Base-by-base conservation (phyloP, 352 stramenopile genomes). In the Hyaloperonospora arabidopsidis region DNA sequence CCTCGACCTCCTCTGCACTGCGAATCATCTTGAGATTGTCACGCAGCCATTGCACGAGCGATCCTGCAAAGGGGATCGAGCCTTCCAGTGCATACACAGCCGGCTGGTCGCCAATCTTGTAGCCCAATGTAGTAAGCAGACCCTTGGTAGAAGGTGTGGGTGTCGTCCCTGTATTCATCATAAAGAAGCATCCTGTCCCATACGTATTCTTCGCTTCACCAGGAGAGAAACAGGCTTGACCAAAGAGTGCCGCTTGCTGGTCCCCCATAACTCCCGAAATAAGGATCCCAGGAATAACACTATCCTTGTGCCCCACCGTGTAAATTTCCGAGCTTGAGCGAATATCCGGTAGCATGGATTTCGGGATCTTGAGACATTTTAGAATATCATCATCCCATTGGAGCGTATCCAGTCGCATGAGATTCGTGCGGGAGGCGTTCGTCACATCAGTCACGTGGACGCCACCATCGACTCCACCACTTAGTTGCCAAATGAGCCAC, bases 171-270 rank as follows among this genome's bases (percentile, higher is more conserved):
- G 96, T 99, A 79, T 99, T 99, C 91, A 98, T 98, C 79, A 99
- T 95, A 54, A 99, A 89, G 71, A 99, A 99, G 58, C 96, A 96
- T 36, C 96, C 97, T 38, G 97, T 99, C 35, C 97, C 97, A 76
- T 99, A 99, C 29, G 97, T 99, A 72, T 97, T 98, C 72, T 99
- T 99, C 43, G 94, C 95, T 61, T 98, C 80, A 25, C 96, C 96
- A 0, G 78, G 69, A 32, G 78, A 70, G 73, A 98, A 98, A 60
- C 95, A 98, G 41, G 86, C 90, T 76, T 99, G 96, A 41, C 96
- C 96, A 57, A 99, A 98, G 23, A 98, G 68, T 25, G 97, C 96
- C 1, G 95, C 94, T 60, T 98, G 90, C 69, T 98, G 96, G 76
- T 98, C 95, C 12, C 96, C 97, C 6, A 99, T 68, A 57, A 98